These are phyloP conservation scores for Yarrowia hollandica DNA, from an alignment of 805 yeast genomes.

Conservation along the genomic window DNA sequence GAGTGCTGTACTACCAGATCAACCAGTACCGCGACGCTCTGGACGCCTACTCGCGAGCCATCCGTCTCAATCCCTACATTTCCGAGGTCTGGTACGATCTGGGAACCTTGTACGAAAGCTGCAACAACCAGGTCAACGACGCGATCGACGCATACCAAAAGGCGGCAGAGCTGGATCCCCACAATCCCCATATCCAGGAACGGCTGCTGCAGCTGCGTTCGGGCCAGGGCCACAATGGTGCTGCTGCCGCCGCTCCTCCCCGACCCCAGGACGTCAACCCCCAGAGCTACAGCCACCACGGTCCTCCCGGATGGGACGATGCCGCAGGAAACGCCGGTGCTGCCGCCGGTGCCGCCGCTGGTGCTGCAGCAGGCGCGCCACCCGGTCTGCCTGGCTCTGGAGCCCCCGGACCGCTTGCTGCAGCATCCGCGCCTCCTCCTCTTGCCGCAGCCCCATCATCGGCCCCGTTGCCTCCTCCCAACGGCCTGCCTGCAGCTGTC, in stretches of 20 bases:
- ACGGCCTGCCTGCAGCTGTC: neutral
- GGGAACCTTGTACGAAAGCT: slow-evolving; percentile 95
- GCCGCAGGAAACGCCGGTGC: neutral
- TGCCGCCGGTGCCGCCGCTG: neutral
- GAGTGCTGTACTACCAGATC: slow-evolving; percentile 94
- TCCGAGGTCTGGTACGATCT: slow-evolving; percentile 98
- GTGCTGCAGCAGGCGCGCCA: neutral
- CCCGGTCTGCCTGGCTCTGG: neutral
- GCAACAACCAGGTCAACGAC: slow-evolving; percentile 92
- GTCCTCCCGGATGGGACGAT: slow-evolving; percentile 53
- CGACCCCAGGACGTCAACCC: slow-evolving; percentile 56
- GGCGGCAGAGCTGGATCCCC: slow-evolving; percentile 93
- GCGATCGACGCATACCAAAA: slow-evolving; percentile 96
- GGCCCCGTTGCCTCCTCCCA: neutral
- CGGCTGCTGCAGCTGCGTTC: slow-evolving; percentile 74
- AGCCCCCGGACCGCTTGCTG: neutral
- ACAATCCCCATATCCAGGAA: slow-evolving; percentile 89
- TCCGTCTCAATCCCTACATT: slow-evolving; percentile 90
- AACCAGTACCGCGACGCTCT: slow-evolving; percentile 95
- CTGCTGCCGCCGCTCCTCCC: slow-evolving; percentile 52
- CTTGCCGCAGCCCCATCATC: neutral
- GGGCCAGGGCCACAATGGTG: slow-evolving; percentile 34
- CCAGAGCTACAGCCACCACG: slow-evolving; percentile 56
- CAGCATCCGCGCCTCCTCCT: neutral
- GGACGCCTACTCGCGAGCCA: slow-evolving; percentile 96